Base-by-base conservation (phyloP, 2,329 filamentous ascomycete species). In the Ophiostoma sp. region DNA sequence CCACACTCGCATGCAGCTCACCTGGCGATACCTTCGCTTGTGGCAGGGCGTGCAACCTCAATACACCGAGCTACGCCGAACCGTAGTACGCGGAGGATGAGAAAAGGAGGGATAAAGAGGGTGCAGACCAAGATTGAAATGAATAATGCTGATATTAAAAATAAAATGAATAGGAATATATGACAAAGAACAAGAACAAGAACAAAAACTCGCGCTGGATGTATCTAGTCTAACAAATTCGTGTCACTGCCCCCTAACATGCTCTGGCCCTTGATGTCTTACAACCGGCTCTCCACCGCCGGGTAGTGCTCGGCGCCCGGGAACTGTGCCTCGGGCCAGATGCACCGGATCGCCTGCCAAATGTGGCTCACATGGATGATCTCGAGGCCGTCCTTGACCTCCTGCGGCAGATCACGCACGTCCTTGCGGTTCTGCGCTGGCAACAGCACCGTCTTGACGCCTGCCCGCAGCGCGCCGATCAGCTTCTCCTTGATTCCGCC, bases 401-500 rank as follows among this genome's bases (percentile, higher is more conserved):
- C 96, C 76, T 92, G 87, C 0, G 96, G 96, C 72, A 98, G 85
- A 82, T 98, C 95, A 82, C 92, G 93, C 74, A 93, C 92, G 80
- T 99, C 96, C 83, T 98, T 98, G 76, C 91, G 88, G 81, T 99
- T 99, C 77, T 93, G 92, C 42, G 91, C 88, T 2, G 96, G 96
- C 8, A 99, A 85, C 74, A 99, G 82, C 8, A 99, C 95, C 42
- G 93, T 95, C 87, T 97, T 97, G 75, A 99, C 95, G 36, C 96
- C 96, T 1, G 96, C 96, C 72, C 95, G 89, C 80, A 97, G 86
- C 9, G 96, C 96, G 28, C 96, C 96, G 80, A 99, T 98, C 71
- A 98, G 87, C 83, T 99, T 99, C 88, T 99, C 95, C 84, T 98
- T 98, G 84, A 99, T 98, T 22, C 96, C 96, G 71, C 96, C 96